A percentile compares a stretch with the other conserved stretches of the same genome.
Evolutionary conservation across 2,329 filamentous ascomycete genomes (phyloP).

Genomic region (Neopestalotiopsis sp.): DNA sequence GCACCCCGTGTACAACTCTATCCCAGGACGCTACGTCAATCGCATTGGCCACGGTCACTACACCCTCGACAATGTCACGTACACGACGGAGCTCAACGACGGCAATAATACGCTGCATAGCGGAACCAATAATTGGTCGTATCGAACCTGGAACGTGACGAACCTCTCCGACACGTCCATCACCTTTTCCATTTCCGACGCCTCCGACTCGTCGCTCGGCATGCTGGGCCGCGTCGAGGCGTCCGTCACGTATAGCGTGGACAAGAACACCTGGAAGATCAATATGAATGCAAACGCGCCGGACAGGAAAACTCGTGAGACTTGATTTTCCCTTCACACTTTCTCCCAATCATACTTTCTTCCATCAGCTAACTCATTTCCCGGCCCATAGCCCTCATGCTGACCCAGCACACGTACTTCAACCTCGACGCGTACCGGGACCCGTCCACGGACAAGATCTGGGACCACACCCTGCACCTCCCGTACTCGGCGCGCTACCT

Average conservation of each 20-base stretch:
- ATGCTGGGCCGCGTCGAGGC: conserved; percentile 66
- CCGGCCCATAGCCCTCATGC: conserved; percentile 55
- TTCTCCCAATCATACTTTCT: conserved; percentile 27
- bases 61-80: conserved; percentile 57
- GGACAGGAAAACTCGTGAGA: conserved; percentile 47
- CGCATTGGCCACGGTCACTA: conserved; percentile 65
- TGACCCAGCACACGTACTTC: conserved; percentile 72
- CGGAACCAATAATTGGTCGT: conserved; percentile 66
- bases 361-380: background rate
- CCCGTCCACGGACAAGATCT: conserved; percentile 56
- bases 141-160: conserved; percentile 65
- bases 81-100: conserved; percentile 59
- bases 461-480: conserved; percentile 67
- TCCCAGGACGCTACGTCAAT: conserved; percentile 68
- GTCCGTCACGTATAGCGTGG: conserved; percentile 67
- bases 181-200: conserved; percentile 68
- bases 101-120: conserved; percentile 61
- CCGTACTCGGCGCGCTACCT: conserved; percentile 66
- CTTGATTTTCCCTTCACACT: background rate
- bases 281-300: conserved; percentile 63
- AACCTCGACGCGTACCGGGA: conserved; percentile 70
- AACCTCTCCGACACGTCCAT: conserved; percentile 60
- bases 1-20: conserved; percentile 66
- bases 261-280: conserved; percentile 61
- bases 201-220: conserved; percentile 60